Conservation (phyloP, 2,329 filamentous ascomycete genomes). For the Leptodontidium sp. region DNA sequence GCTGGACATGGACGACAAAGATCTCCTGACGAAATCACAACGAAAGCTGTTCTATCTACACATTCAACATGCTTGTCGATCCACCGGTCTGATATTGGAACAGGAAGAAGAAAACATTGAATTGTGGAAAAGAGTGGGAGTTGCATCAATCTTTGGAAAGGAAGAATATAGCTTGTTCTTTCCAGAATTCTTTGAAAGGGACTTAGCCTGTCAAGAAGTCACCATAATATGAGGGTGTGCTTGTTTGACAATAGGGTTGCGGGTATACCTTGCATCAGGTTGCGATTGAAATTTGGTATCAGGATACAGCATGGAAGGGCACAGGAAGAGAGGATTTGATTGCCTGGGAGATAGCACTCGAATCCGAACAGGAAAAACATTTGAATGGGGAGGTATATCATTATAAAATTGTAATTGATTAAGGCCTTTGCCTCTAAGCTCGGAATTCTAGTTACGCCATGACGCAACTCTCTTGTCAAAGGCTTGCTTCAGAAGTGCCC, state of each 20-base stretch:
- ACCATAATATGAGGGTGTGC: not conserved
- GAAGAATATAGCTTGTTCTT: not conserved
- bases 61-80: constrained; percentile 3
- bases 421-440: no score
- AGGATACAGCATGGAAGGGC: no score
- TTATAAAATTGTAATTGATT: no score
- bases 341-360: no score
- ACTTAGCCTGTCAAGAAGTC: not conserved
- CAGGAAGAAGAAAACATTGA: not conserved
- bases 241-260: no score
- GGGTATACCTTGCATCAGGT: no score
- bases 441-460: not conserved
- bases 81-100: constrained; percentile 13
- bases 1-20: constrained; percentile 21
- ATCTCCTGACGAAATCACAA: constrained; percentile 13
- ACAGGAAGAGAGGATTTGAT: no score
- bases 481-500: not conserved
- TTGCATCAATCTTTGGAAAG: constrained; percentile 16
- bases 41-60: constrained; percentile 24
- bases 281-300: no score
- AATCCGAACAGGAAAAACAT: no score
- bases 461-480: not conserved
- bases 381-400: no score
- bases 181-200: not conserved
- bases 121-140: constrained; percentile 15